Base-by-base conservation (phyloP, 1,284 basidiomycete species). In the Leccinum insolens region DNA sequence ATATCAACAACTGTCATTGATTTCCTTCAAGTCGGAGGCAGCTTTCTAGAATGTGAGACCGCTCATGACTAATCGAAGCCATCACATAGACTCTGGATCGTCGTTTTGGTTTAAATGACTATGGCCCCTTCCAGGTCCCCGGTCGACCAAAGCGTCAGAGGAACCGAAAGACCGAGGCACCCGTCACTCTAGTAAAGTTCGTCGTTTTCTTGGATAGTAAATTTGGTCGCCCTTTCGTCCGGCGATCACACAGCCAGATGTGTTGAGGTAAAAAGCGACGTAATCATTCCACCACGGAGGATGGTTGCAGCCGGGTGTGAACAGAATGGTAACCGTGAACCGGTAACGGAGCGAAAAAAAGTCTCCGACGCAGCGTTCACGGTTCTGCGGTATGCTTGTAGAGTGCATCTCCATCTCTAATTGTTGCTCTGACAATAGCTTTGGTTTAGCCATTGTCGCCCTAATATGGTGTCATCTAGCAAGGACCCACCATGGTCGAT, bases 391-490 rank as follows among this genome's bases (percentile, higher is more conserved):
- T 12, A 22, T 52, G 49, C 20, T 52, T 52, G 49, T 22, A 11
- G 49, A 52, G 12, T 22, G 49, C 12, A 52, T 12, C 49, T 22
- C 25, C 9, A 15, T 58, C 28, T 28, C 7, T 12, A 15, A 39
- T 62, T 8, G 64, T 58, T 20, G 49, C 62, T 28, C 58, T 22
- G 25, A 28, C 62, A 20, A 57, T n/a, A 3, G 49, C 63, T 20
- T 49, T 62, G 62, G 0, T 34, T 64, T 5, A 71, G 59, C 65
- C 65, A 68, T 49, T 65, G 71, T 55, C 57, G 65, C 63, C 66
- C 58, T 20, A 67, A 22, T 55, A 22, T 60, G 20, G 62, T 49
- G 11, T 67, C 60, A 31, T 66, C 46, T 44, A 17, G 61, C 64
- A 39, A 66, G 63, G 44, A 55, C 65, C 55, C 46, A 64, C 66